Percentiles rank a stretch among this genome's conserved stretches.
phyloP scores from a whole-genome alignment of 345 rosid species.

The Aquilaria yunnanensis region DNA sequence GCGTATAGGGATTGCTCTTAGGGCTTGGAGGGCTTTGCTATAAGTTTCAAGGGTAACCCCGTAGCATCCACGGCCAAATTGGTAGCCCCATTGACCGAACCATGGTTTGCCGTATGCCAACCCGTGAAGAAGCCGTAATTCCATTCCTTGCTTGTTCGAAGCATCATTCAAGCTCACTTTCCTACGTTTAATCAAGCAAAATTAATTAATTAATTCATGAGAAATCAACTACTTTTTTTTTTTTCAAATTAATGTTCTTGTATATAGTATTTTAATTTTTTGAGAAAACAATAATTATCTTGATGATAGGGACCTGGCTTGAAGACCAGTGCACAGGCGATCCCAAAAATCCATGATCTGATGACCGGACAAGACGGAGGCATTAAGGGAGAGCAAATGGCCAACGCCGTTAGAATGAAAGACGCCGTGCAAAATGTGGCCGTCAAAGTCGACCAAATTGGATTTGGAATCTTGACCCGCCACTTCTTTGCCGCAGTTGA shows the following conservation, averaged over 20 bases:
- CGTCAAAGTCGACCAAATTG: slow-evolving; percentile 42
- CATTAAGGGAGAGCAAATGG: slow-evolving; percentile 70
- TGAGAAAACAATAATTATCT: no score
- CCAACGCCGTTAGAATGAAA: slow-evolving; percentile 91
- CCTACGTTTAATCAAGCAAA: slow-evolving; percentile 26
- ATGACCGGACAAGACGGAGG: slow-evolving; percentile 59
- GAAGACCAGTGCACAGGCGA: slow-evolving; percentile 67
- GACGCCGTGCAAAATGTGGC: slow-evolving; percentile 71
- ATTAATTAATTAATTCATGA: no score
- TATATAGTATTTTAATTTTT: no score
- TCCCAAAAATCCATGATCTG: slow-evolving; percentile 90
- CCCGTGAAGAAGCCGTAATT: slow-evolving; percentile 65
- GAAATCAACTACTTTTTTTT: no score
- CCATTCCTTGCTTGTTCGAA: slow-evolving; percentile 74
- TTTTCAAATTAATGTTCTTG: no score
- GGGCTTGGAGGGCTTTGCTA: slow-evolving; percentile 66
- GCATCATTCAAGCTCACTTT: slow-evolving; percentile 69
- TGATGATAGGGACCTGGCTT: slow-evolving; percentile 43
- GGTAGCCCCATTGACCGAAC: slow-evolving; percentile 89
- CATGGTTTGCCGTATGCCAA: slow-evolving; percentile 69
- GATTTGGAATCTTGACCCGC: slow-evolving; percentile 13
- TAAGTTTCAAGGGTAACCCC: slow-evolving; percentile 64
- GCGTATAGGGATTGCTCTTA: slow-evolving; percentile 54
- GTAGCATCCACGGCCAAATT: slow-evolving; percentile 63
- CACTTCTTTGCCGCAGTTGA: slow-evolving; percentile 24